phyloP scores from a whole-genome alignment of 108 stramenopile species.

The Fragilariopsis cylindrus region DNA sequence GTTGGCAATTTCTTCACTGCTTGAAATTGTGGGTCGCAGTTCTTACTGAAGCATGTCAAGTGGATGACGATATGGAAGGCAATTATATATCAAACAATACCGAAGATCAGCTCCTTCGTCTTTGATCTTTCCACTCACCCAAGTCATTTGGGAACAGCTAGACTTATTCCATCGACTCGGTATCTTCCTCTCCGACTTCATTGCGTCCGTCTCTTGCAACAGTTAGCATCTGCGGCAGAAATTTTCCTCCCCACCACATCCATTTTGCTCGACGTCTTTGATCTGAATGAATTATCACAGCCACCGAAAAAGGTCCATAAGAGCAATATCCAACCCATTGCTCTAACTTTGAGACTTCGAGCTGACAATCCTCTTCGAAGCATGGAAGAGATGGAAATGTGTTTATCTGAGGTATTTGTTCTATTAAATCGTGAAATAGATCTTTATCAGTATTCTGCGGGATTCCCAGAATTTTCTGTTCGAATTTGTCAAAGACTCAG shows the following conservation, averaged over 20 bases:
- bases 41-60: constrained; percentile 66
- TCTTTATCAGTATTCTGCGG: constrained; percentile 84
- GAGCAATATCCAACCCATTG: constrained; percentile 33
- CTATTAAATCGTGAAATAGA: constrained; percentile 85
- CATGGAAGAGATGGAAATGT: constrained; percentile 76
- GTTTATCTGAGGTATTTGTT: constrained; percentile 72
- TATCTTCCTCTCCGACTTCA: constrained; percentile 91
- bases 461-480: constrained; percentile 84
- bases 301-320: constrained; percentile 63
- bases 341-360: constrained; percentile 34
- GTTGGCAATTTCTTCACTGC: constrained; percentile 97
- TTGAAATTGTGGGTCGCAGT: constrained; percentile 94
- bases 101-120: constrained; percentile 69
- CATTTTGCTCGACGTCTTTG: constrained; percentile 82
- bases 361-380: constrained; percentile 76
- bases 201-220: constrained; percentile 88
- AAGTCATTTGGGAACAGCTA: constrained; percentile 86
- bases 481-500: constrained; percentile 68
- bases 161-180: constrained; percentile 75
- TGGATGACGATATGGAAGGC: constrained; percentile 20
- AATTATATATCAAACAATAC: constrained; percentile 35
- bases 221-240: constrained; percentile 87
- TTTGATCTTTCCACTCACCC: constrained; percentile 85
- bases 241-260: constrained; percentile 88
- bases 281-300: constrained; percentile 81